Evolutionary conservation across 257 asterid species (phyloP), one percentile per base, ranked within the genome.

Genomic region (Mitragyna speciosa): DNA sequence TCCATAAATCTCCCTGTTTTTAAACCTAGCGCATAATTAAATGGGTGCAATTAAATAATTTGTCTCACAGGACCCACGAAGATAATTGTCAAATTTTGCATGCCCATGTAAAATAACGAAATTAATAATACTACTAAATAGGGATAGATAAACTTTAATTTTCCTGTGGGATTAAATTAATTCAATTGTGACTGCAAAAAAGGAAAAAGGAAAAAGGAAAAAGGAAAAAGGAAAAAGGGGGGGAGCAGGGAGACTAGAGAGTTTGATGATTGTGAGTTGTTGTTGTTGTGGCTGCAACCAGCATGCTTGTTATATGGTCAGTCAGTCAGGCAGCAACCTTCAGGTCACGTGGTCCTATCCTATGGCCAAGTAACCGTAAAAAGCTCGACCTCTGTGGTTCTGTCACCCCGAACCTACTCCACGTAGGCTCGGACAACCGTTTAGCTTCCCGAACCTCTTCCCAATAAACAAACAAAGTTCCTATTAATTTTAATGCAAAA

Each of bases 391-490:
- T 28, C 70, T 14, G 49, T 28, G 70, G 54, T 58, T 30, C 81
- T 83, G 89, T 70, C 78, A 20, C 31, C n/a, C 87, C 86, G 81
- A 91, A 78, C 86, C 93, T 76, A 58, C 76, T 79, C 89, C 91
- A 87, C 88, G 83, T 82, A 90, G 97, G 90, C 85, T 85, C 90
- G 97, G 97, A 88, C 89, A 87, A 59, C 95, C 95, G 93, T 90
- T 91, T 79, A 84, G 48, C 26, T 41, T 2, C 48, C 87, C 87
- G 70, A 81, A 78, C 87, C 85, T 48, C 51, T 54, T 39, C 75
- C 72, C 77, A 54, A 80, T 83, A 79, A 88, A 87, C 83, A 82
- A 87, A 54, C 72, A 82, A 77, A 56, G 1, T 54, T 36, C 24
- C 56, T 72, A 68, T 63, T 74, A 51, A 70, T 30, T 73, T 69